Conservation (phyloP, 208 protist genomes). For the Balamuthia mandrillaris region DNA sequence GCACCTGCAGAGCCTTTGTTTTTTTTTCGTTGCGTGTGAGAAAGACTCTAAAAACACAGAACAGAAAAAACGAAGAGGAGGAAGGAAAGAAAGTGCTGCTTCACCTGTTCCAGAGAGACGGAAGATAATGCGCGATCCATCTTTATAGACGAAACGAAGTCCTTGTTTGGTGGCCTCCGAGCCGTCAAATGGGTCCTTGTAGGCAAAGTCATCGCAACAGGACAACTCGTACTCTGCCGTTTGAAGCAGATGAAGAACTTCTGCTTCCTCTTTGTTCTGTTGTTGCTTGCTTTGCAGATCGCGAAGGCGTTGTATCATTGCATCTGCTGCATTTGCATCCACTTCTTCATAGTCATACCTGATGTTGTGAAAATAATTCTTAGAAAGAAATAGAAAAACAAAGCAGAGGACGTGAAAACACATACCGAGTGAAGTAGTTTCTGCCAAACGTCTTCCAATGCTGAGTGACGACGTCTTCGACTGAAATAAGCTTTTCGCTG, state of each 20-base stretch:
- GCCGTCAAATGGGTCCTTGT: conserved; percentile 91
- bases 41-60: too few species aligned
- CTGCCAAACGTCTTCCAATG: conserved; percentile 93
- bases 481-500: conserved; percentile 68
- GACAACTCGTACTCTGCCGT: conserved; percentile 53
- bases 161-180: conserved; percentile 83
- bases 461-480: conserved; percentile 83
- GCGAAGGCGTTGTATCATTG: conserved; percentile 79
- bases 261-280: neutral
- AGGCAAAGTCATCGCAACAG: conserved; percentile 90
- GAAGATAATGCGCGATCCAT: conserved; percentile 92
- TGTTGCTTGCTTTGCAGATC: neutral
- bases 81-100: conserved; percentile 64
- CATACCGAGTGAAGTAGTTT: conserved; percentile 88
- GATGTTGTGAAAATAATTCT: neutral
- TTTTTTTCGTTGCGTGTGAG: neutral
- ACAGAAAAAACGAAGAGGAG: too few species aligned
- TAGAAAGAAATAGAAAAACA: neutral
- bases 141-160: conserved; percentile 87
- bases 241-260: neutral
- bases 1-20: conserved; percentile 84
- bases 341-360: conserved; percentile 94
- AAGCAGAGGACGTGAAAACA: neutral
- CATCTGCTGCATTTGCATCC: conserved; percentile 73
- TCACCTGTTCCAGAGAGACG: conserved; percentile 92